Conservation (phyloP, 257 asterid species). For the Capsicum chinense region DNA sequence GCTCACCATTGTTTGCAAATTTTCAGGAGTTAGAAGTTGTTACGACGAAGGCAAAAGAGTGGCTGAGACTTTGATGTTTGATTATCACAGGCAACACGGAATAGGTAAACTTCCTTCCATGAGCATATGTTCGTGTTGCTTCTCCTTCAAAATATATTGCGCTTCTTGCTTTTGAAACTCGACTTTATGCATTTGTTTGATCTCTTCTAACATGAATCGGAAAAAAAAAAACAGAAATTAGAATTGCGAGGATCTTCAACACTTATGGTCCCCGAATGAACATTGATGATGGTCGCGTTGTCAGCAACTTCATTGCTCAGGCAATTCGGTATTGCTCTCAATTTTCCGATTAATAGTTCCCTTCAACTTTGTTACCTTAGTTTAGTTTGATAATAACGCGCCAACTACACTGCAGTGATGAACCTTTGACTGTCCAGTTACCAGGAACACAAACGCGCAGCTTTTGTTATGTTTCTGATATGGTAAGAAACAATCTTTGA, state of each 20-base stretch:
- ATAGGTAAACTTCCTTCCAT: conserved; percentile 53
- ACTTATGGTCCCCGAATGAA: conserved; percentile 98
- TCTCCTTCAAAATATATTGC: no score
- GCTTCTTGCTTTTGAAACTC: no score
- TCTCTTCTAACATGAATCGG: not conserved
- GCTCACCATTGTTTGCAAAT: not conserved
- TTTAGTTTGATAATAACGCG: not conserved
- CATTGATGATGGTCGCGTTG: conserved; percentile 96
- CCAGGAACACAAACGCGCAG: conserved; percentile 93
- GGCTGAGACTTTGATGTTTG: conserved; percentile 98
- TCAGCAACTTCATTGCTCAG: conserved; percentile 94
- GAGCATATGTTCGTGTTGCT: not conserved
- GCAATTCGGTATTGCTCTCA: conserved; percentile 68
- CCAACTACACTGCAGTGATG: conserved; percentile 55
- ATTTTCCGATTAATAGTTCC: not conserved
- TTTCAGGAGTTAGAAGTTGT: conserved; percentile 89
- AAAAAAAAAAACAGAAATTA: conserved; percentile 59
- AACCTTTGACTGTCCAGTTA: conserved; percentile 84
- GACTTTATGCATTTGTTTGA: not conserved
- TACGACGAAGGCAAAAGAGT: conserved; percentile 95
- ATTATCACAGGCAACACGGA: conserved; percentile 96
- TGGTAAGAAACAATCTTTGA: conserved; percentile 40
- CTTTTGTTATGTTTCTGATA: conserved; percentile 60
- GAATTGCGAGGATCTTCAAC: conserved; percentile 96
- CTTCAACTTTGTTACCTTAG: not conserved